These are phyloP conservation scores for Toxicodendron radicans DNA, from an alignment of 345 rosid genomes.

Conservation along the genomic window DNA sequence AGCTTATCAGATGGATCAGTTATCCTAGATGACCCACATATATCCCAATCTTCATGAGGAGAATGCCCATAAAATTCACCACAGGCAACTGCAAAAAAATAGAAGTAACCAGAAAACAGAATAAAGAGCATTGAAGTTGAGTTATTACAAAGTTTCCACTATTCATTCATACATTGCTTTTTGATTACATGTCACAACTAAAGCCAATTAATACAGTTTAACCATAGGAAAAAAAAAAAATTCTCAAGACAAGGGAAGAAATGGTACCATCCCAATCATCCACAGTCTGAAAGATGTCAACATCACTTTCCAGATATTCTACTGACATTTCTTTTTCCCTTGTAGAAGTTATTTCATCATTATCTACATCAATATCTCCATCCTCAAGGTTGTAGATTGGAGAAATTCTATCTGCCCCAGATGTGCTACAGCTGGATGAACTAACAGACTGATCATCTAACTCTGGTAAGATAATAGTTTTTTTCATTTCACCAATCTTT, in stretches of 20 bases:
- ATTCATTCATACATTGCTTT: background rate
- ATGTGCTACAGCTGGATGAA: conserved; percentile 26
- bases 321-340: conserved; percentile 50
- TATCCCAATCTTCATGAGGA: conserved; percentile 32
- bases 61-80: conserved; percentile 64
- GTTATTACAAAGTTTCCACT: background rate
- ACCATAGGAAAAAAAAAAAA: conserved; percentile 8
- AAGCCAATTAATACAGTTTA: conserved; percentile 3
- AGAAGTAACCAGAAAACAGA: conserved; percentile 20
- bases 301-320: conserved; percentile 76
- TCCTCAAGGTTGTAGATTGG: conserved; percentile 4
- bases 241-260: conserved; percentile 22
- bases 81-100: conserved; percentile 55
- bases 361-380: conserved; percentile 24
- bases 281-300: conserved; percentile 54
- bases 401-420: conserved; percentile 26
- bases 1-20: conserved; percentile 31
- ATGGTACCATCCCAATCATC: conserved; percentile 88
- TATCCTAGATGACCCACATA: conserved; percentile 24
- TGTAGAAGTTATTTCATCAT: conserved; percentile 37
- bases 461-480: conserved; percentile 25
- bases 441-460: conserved; percentile 32
- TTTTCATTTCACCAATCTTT: conserved; percentile 32
- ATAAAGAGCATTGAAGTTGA: background rate
- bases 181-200: background rate